Conservation (phyloP, 2,329 filamentous ascomycete genomes). For the Hypomyces perniciosus region DNA sequence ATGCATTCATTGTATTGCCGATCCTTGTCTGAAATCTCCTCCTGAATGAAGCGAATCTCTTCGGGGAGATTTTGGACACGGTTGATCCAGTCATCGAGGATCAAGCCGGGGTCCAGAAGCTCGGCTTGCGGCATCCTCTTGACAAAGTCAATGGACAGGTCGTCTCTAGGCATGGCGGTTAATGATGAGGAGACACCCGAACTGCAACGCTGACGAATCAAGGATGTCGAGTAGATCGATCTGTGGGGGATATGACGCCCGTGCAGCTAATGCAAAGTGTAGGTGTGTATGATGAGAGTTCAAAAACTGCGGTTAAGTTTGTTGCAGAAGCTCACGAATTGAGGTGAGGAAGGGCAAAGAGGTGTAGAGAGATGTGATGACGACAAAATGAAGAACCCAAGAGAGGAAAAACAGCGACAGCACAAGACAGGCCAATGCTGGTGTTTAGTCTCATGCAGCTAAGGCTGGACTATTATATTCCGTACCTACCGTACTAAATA, state of each 20-base stretch:
- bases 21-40: constrained; percentile 78
- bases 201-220: constrained; percentile 19
- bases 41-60: constrained; percentile 76
- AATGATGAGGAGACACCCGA: constrained; percentile 32
- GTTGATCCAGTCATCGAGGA: constrained; percentile 74
- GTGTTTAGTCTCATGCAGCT: constrained; percentile 2
- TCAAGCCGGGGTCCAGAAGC: constrained; percentile 57
- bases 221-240: constrained; percentile 12
- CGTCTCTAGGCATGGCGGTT: constrained; percentile 68
- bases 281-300: too few relatives aligned
- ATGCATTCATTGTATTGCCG: constrained; percentile 63
- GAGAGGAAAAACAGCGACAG: constrained; percentile 3
- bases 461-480: constrained; percentile 1
- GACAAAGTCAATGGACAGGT: constrained; percentile 64
- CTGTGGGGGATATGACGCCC: too few relatives aligned
- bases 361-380: not conserved
- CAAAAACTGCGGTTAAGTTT: not conserved
- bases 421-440: constrained; percentile 6
- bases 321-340: not conserved
- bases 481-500: not conserved
- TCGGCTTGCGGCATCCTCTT: constrained; percentile 59
- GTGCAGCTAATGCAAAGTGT: too few relatives aligned
- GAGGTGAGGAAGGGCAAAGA: not conserved
- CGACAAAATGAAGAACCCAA: constrained; percentile 1
- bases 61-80: constrained; percentile 72